Percentiles rank a stretch among this genome's conserved stretches.
Evolutionary conservation across 2,329 filamentous ascomycete genomes (phyloP).

Genomic region (Simplicillium sp.): DNA sequence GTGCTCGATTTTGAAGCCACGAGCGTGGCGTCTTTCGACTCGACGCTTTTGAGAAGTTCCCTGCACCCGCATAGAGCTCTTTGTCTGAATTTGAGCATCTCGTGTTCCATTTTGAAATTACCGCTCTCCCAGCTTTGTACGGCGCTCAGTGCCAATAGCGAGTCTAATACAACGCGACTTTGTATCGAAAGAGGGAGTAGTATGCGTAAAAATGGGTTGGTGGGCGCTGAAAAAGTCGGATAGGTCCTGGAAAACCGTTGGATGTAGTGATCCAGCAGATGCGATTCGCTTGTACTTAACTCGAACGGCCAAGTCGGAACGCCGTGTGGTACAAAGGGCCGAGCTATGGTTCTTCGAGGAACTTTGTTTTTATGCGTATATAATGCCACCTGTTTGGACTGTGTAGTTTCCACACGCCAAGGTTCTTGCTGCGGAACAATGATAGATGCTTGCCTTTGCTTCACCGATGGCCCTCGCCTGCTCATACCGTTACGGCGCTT

Average conservation of each 20-base stretch:
- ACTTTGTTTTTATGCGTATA: too few relatives aligned
- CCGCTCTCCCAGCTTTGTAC: constrained; percentile 11
- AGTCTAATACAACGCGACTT: constrained; percentile 10
- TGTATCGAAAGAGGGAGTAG: constrained; percentile 10
- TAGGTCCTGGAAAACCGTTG: constrained; percentile 11
- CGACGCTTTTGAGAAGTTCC: constrained; percentile 2
- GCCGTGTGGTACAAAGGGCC: not conserved
- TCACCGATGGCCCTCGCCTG: constrained; percentile 5
- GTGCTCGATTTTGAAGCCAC: too few relatives aligned
- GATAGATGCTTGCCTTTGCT: too few relatives aligned
- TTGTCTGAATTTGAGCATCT: constrained; percentile 9
- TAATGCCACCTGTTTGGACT: not conserved
- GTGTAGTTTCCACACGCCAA: not conserved
- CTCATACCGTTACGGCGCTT: constrained; percentile 8
- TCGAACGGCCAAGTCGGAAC: constrained; percentile 9
- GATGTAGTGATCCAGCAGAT: constrained; percentile 10
- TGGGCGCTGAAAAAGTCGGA: constrained; percentile 8
- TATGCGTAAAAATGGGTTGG: constrained; percentile 10
- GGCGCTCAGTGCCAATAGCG: constrained; percentile 8
- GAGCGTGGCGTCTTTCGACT: not conserved
- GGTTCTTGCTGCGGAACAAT: too few relatives aligned
- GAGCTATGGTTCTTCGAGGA: too few relatives aligned
- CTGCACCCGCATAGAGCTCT: constrained; percentile 8
- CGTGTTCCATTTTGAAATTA: constrained; percentile 4
- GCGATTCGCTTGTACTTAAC: constrained; percentile 6